Evolutionary conservation across 345 rosid genomes (phyloP).

Genomic region (Mercurialis annua): DNA sequence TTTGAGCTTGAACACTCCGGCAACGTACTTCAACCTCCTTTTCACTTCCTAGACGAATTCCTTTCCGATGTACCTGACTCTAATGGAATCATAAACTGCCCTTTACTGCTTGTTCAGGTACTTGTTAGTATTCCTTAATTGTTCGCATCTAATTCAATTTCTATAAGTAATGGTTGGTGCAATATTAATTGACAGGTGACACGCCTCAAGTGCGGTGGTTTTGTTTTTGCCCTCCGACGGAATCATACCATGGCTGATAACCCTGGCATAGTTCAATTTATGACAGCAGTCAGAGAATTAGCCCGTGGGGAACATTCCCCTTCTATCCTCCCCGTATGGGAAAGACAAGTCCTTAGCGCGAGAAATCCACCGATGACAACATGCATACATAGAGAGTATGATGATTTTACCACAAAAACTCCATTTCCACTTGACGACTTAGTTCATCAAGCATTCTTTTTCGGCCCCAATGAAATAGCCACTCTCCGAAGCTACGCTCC

Average conservation of each 20-base stretch:
- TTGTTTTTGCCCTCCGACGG: not conserved
- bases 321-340: slow-evolving; percentile 11
- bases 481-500: slow-evolving; percentile 15
- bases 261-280: slow-evolving; percentile 1
- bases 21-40: slow-evolving; percentile 6
- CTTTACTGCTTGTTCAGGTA: slow-evolving; percentile 16
- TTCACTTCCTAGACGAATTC: slow-evolving; percentile 3
- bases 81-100: not conserved
- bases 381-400: not conserved
- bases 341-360: slow-evolving; percentile 9
- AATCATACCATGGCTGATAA: slow-evolving; percentile 17
- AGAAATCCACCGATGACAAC: not conserved
- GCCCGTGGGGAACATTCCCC: slow-evolving; percentile 12
- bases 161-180: too few species aligned
- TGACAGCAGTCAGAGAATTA: slow-evolving; percentile 10
- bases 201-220: slow-evolving; percentile 18
- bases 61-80: slow-evolving; percentile 8
- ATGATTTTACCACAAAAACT: not conserved
- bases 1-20: slow-evolving; percentile 1
- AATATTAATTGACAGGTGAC: slow-evolving; percentile 7
- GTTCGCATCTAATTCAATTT: too few species aligned
- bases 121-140: not conserved
- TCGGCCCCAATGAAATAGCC: slow-evolving; percentile 8
- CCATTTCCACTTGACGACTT: slow-evolving; percentile 8
- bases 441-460: slow-evolving; percentile 15